phyloP scores from a whole-genome alignment of 306 rosid species.

The Mimosa pudica region DNA sequence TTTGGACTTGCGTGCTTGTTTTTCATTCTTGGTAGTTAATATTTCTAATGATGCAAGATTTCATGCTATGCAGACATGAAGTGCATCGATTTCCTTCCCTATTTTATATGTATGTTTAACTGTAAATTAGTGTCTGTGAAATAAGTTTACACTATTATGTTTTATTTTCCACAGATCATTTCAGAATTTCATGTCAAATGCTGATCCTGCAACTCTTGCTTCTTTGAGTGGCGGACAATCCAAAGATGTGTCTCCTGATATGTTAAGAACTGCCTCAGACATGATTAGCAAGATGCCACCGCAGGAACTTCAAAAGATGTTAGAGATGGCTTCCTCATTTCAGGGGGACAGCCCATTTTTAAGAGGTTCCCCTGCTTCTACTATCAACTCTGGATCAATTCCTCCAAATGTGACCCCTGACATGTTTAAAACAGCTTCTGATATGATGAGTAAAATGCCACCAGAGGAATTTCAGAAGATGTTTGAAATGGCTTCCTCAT shows the following conservation, averaged over 20 bases:
- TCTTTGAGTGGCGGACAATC: constrained; percentile 63
- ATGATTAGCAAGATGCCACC: constrained; percentile 88
- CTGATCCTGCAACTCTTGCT: constrained; percentile 73
- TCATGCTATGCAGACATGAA: not conserved
- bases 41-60: constrained; percentile 1
- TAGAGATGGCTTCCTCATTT: constrained; percentile 83
- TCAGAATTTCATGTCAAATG: constrained; percentile 74
- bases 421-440: constrained; percentile 81
- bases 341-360: constrained; percentile 53
- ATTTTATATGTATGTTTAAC: not conserved
- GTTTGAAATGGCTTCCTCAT: constrained; percentile 80
- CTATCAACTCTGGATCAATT: constrained; percentile 55
- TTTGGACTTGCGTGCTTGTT: not conserved
- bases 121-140: constrained; percentile 8
- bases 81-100: not conserved
- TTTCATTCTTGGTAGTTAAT: not conserved
- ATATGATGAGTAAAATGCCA: constrained; percentile 80
- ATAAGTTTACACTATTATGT: constrained; percentile 2
- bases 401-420: constrained; percentile 79
- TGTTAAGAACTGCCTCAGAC: constrained; percentile 76
- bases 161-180: constrained; percentile 63
- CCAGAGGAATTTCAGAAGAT: constrained; percentile 84
- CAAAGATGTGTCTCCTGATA: constrained; percentile 72
- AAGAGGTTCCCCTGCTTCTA: constrained; percentile 49
- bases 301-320: constrained; percentile 76